Conservation (phyloP, 257 asterid species). For the Plantago ovata region DNA sequence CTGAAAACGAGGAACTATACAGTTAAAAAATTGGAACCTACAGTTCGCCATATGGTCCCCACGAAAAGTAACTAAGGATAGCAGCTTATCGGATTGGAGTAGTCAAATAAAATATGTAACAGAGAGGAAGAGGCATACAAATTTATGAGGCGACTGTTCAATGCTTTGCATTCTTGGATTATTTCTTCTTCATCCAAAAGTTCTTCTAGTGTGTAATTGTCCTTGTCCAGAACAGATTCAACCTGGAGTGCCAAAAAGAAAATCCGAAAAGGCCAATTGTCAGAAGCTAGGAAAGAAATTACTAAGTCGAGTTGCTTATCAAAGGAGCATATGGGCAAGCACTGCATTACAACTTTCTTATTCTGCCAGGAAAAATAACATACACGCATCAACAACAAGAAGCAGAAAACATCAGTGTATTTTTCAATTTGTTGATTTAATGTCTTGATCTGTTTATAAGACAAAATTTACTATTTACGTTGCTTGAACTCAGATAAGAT, state of each 20-base stretch:
- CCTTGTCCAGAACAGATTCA: conserved; percentile 92
- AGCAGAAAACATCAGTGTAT: no score
- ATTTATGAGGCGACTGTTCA: conserved; percentile 93
- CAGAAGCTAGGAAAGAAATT: conserved; percentile 4
- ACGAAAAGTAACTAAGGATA: conserved; percentile 9
- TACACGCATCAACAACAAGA: no score
- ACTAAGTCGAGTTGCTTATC: conserved; percentile 1
- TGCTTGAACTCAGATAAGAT: no score
- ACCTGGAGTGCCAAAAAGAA: conserved; percentile 44
- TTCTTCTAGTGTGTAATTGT: conserved; percentile 82
- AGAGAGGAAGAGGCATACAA: conserved; percentile 48
- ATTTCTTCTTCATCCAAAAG: conserved; percentile 99
- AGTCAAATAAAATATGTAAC: conserved; percentile 15
- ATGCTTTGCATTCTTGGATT: conserved; percentile 98
- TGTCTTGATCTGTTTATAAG: no score
- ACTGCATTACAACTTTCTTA: no score
- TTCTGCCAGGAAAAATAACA: no score
- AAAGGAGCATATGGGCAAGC: background rate
- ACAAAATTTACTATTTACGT: no score
- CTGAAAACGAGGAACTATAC: conserved; percentile 38
- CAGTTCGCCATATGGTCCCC: background rate
- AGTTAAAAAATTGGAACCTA: conserved; percentile 16
- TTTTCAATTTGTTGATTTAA: no score
- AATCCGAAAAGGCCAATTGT: conserved; percentile 3
- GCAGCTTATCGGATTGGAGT: conserved; percentile 12